Percentiles rank a stretch among this genome's conserved stretches.
These are phyloP conservation scores for Cucumis melo DNA, from an alignment of 306 rosid genomes.

Conservation along the genomic window DNA sequence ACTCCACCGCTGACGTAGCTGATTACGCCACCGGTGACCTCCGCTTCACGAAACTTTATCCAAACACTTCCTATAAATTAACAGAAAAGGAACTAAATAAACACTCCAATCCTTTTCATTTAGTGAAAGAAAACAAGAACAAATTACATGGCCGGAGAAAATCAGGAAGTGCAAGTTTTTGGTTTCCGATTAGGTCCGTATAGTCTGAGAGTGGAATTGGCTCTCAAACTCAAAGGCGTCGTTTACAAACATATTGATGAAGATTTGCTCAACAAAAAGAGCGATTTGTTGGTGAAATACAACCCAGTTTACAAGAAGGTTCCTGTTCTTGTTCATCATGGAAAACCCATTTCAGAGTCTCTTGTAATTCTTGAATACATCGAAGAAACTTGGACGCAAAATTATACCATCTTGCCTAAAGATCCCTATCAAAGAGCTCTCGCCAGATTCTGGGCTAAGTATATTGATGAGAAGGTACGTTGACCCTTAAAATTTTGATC, in stretches of 20 bases:
- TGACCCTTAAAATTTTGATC: no score
- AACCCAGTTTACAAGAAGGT: constrained; percentile 47
- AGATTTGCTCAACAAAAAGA: constrained; percentile 19
- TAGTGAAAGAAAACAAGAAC: no score
- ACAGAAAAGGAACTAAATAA: no score
- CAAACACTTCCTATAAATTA: no score
- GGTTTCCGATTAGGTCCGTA: constrained; percentile 16
- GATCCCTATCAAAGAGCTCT: constrained; percentile 30
- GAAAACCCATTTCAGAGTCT: constrained; percentile 38
- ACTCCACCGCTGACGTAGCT: no score
- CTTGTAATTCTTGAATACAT: constrained; percentile 10
- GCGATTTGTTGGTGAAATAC: constrained; percentile 27
- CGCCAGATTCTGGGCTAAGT: constrained; percentile 46
- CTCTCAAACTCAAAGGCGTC: constrained; percentile 47
- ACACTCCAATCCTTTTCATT: no score
- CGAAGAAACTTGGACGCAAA: background rate
- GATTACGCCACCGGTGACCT: no score
- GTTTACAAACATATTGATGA: constrained; percentile 23
- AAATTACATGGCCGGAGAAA: background rate
- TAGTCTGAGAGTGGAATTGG: constrained; percentile 28
- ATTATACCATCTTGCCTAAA: constrained; percentile 26
- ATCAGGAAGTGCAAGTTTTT: background rate
- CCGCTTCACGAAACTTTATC: no score
- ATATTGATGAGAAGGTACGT: background rate
- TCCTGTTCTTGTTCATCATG: constrained; percentile 36